phyloP scores from a whole-genome alignment of 169 alveolate genomes.

The Plasmodium adleri region DNA sequence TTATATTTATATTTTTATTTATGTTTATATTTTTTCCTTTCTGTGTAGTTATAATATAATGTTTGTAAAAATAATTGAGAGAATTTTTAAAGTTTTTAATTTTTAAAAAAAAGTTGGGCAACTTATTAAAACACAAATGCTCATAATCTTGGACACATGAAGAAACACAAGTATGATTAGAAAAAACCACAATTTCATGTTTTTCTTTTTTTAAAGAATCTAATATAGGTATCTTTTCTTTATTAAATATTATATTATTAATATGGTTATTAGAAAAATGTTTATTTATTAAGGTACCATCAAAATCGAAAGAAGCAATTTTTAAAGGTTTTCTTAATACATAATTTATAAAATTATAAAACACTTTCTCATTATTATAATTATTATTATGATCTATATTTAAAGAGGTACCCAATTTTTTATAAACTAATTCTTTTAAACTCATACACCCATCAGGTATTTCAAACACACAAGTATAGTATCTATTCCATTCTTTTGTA shows the following conservation, averaged over 20 bases:
- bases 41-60: no score
- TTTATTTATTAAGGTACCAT: slow-evolving; percentile 38
- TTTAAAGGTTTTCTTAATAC: slow-evolving; percentile 31
- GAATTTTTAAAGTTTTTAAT: slow-evolving; percentile 7
- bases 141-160: slow-evolving; percentile 24
- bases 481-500: slow-evolving; percentile 35
- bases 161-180: slow-evolving; percentile 52
- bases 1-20: no score
- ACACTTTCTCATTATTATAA: slow-evolving; percentile 1
- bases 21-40: no score
- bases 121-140: slow-evolving; percentile 1
- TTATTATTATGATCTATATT: no score
- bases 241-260: slow-evolving; percentile 9
- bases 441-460: slow-evolving; percentile 1
- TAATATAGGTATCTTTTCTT: neutral
- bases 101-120: slow-evolving; percentile 31
- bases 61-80: slow-evolving; percentile 5
- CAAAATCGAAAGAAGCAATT: slow-evolving; percentile 53
- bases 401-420: no score
- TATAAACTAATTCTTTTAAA: slow-evolving; percentile 3
- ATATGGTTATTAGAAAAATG: slow-evolving; percentile 3
- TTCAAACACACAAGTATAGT: slow-evolving; percentile 34
- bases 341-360: neutral
- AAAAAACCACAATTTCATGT: slow-evolving; percentile 23
- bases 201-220: neutral